These are phyloP conservation scores for Filosporella fistucella DNA, from an alignment of 495 filamentous ascomycete genomes.

Conservation along the genomic window DNA sequence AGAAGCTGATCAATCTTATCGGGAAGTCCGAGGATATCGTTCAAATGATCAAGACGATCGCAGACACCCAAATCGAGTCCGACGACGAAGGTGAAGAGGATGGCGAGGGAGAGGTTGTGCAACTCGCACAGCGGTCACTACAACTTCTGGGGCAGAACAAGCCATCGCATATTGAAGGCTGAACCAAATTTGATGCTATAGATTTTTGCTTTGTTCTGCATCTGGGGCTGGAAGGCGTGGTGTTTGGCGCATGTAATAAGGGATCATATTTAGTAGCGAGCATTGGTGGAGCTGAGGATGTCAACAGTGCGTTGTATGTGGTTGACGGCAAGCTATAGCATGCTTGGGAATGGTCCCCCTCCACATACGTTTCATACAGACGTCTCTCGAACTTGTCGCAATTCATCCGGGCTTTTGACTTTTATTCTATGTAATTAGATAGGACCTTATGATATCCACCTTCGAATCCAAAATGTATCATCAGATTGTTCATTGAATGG, in stretches of 20 bases:
- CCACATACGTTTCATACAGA: conserved; percentile 13
- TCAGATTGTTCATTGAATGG: no score
- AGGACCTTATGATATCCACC: conserved; percentile 25
- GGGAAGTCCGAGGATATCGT: conserved; percentile 84
- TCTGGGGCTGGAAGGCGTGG: conserved; percentile 20
- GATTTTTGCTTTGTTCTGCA: conserved; percentile 22
- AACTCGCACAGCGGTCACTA: conserved; percentile 81
- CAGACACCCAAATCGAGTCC: conserved; percentile 84
- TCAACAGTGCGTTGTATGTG: no score
- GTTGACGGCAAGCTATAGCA: conserved; percentile 3
- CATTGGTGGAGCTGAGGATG: conserved; percentile 22
- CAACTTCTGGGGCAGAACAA: conserved; percentile 73
- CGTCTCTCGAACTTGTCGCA: conserved; percentile 21
- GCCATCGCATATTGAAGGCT: conserved; percentile 50
- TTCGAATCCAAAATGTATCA: no score
- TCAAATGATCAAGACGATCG: conserved; percentile 83
- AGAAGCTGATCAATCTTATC: conserved; percentile 77
- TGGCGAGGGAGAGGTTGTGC: conserved; percentile 88
- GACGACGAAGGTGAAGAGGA: conserved; percentile 83
- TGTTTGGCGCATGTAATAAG: conserved; percentile 24
- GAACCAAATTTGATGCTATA: conserved; percentile 11
- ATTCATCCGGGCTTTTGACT: conserved; percentile 20
- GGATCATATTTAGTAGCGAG: conserved; percentile 23
- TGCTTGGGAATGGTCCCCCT: conserved; percentile 7
- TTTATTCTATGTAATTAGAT: conserved; percentile 28